These are phyloP conservation scores for Nothomitra cinnamomea DNA, from an alignment of 2,329 filamentous ascomycete species.

Conservation along the genomic window DNA sequence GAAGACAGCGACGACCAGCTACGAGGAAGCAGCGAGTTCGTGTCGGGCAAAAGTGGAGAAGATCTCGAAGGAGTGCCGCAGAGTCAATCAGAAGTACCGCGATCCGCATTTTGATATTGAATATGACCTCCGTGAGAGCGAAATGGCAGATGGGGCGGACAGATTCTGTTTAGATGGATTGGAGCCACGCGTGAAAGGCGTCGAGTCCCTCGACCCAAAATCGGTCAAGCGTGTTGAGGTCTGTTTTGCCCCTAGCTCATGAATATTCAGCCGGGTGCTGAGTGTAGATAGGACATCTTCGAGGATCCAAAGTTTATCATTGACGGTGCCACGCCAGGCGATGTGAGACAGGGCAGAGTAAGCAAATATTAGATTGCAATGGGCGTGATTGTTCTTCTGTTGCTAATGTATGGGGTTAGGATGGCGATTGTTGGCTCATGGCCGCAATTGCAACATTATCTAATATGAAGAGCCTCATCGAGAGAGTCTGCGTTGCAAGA, in stretches of 20 bases:
- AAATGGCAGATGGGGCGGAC: neutral
- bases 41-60: conserved; percentile 38
- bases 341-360: conserved; percentile 28
- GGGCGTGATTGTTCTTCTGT: neutral
- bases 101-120: conserved; percentile 40
- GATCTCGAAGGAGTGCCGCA: conserved; percentile 29
- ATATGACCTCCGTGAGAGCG: conserved; percentile 18
- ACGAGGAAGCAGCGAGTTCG: conserved; percentile 45
- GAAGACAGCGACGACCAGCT: conserved; percentile 41
- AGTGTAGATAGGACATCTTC: conserved; percentile 21
- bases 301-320: conserved; percentile 27
- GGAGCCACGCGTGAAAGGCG: conserved; percentile 7
- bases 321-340: conserved; percentile 27
- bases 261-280: conserved; percentile 12
- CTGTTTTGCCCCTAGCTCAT: neutral
- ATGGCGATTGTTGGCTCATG: conserved; percentile 34
- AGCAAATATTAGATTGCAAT: neutral
- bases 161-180: conserved; percentile 24
- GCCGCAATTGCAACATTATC: conserved; percentile 29
- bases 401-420: conserved; percentile 9
- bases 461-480: conserved; percentile 26
- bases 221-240: conserved; percentile 26
- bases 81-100: conserved; percentile 31
- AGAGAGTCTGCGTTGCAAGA: conserved; percentile 27
- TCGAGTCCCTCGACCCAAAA: conserved; percentile 18